These are phyloP conservation scores for Wickerhamomyces sp. DNA, from an alignment of 1,139 yeast genomes.

Conservation along the genomic window DNA sequence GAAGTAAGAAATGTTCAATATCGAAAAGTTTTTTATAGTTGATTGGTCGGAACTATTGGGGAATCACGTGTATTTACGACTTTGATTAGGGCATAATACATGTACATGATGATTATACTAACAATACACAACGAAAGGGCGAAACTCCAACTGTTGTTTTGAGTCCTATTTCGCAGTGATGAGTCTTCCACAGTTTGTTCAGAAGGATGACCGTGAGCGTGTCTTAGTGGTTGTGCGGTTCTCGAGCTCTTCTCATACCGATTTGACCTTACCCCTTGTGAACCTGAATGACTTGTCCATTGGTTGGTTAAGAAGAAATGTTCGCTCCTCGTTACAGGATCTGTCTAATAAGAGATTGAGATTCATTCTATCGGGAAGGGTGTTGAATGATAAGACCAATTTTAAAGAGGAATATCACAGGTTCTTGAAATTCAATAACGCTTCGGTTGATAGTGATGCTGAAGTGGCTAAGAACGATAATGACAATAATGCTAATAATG, in stretches of 20 bases:
- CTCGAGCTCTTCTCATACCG: slow-evolving; percentile 42
- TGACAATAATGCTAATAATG: slow-evolving; percentile 15
- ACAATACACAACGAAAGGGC: background rate
- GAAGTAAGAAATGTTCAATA: slow-evolving; percentile 2
- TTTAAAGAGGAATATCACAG: slow-evolving; percentile 35
- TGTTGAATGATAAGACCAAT: slow-evolving; percentile 57
- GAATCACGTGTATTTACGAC: slow-evolving; percentile 1
- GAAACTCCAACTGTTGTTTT: background rate
- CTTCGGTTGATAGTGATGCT: slow-evolving; percentile 3
- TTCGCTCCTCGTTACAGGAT: slow-evolving; percentile 33
- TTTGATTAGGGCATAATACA: slow-evolving; percentile 7
- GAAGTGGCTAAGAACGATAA: slow-evolving; percentile 2
- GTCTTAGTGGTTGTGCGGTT: slow-evolving; percentile 44
- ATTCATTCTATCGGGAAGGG: slow-evolving; percentile 71
- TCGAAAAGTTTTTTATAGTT: background rate
- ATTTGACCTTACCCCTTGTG: slow-evolving; percentile 38
- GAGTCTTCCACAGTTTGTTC: slow-evolving; percentile 10
- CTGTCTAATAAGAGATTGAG: slow-evolving; percentile 49
- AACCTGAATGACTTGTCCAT: slow-evolving; percentile 35
- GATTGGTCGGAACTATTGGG: background rate
- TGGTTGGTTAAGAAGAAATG: slow-evolving; percentile 39
- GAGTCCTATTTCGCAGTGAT: background rate
- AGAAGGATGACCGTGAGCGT: slow-evolving; percentile 4
- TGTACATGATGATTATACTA: background rate
- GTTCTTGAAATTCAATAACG: slow-evolving; percentile 18